Evolutionary conservation across 208 protist genomes (phyloP).

Genomic region (Entamoeba dispar): DNA sequence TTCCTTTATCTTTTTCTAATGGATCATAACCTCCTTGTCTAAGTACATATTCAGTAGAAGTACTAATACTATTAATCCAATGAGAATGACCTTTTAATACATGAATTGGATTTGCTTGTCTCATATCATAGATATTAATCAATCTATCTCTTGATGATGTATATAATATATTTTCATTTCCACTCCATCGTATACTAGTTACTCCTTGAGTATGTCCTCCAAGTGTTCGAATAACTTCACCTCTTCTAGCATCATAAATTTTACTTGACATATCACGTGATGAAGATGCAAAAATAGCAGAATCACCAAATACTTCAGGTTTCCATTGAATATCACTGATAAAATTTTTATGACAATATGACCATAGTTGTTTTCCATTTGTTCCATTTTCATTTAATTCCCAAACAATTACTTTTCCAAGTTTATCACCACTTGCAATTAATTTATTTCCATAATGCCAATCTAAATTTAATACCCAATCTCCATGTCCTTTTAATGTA

Average conservation of each 20-base stretch:
- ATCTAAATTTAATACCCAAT: conserved; percentile 74
- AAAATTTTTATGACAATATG: conserved; percentile 60
- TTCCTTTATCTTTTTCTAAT: not conserved
- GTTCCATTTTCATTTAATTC: conserved; percentile 46
- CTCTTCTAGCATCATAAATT: conserved; percentile 48
- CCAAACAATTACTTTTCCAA: conserved; percentile 70
- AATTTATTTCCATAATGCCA: conserved; percentile 72
- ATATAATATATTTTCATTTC: conserved; percentile 59
- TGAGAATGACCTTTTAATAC: conserved; percentile 79
- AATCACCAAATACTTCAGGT: conserved; percentile 47
- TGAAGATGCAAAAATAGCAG: conserved; percentile 34
- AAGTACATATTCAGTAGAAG: conserved; percentile 81
- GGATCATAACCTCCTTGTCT: conserved; percentile 59
- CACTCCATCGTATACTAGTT: conserved; percentile 78
- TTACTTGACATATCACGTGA: conserved; percentile 69
- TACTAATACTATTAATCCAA: conserved; percentile 89
- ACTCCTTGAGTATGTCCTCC: conserved; percentile 70
- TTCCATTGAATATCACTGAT: conserved; percentile 81
- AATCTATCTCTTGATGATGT: conserved; percentile 77
- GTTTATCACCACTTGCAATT: conserved; percentile 61
- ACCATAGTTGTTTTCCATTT: conserved; percentile 35
- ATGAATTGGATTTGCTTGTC: conserved; percentile 38
- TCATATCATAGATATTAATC: conserved; percentile 72
- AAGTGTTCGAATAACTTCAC: conserved; percentile 48
- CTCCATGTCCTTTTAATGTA: conserved; percentile 51